Percentiles rank a stretch among this genome's conserved stretches.
Evolutionary conservation across 129 eudicot genomes (phyloP).

Genomic region (Arctium lappa): DNA sequence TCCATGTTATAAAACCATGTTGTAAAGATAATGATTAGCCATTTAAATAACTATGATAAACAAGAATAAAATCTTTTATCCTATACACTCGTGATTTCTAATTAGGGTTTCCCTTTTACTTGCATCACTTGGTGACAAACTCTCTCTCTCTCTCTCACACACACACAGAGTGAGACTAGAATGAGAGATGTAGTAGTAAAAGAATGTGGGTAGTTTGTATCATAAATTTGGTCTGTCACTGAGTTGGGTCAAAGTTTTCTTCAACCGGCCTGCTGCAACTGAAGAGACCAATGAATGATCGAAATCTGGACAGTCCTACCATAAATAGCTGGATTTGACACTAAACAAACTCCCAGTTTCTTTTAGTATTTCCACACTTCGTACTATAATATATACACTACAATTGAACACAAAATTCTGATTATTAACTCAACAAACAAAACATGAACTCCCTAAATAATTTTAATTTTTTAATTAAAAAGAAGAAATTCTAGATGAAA

Average conservation of each 20-base stretch:
- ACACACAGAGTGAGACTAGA: background rate
- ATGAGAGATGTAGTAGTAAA: background rate
- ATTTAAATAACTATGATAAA: background rate
- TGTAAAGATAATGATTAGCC: background rate
- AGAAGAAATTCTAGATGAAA: too few species aligned
- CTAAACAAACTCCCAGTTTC: slow-evolving; percentile 36
- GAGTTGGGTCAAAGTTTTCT: slow-evolving; percentile 10
- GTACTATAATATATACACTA: background rate
- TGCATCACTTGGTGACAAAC: background rate
- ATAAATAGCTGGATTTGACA: slow-evolving; percentile 28
- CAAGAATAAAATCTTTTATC: background rate
- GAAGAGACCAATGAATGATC: slow-evolving; percentile 27
- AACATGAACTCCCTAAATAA: background rate
- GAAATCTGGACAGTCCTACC: slow-evolving; percentile 20
- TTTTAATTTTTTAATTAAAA: background rate
- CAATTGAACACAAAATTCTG: background rate
- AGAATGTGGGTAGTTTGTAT: background rate
- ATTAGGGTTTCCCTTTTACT: slow-evolving; percentile 12
- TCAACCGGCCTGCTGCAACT: slow-evolving; percentile 13
- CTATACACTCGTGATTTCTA: slow-evolving; percentile 10
- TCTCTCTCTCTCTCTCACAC: background rate
- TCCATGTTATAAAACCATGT: too few species aligned
- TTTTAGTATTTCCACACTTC: slow-evolving; percentile 3
- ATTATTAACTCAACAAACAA: background rate
- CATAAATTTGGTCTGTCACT: background rate